Evolutionary conservation across 108 stramenopile species (phyloP).

Genomic region (Skeletonema grethae): DNA sequence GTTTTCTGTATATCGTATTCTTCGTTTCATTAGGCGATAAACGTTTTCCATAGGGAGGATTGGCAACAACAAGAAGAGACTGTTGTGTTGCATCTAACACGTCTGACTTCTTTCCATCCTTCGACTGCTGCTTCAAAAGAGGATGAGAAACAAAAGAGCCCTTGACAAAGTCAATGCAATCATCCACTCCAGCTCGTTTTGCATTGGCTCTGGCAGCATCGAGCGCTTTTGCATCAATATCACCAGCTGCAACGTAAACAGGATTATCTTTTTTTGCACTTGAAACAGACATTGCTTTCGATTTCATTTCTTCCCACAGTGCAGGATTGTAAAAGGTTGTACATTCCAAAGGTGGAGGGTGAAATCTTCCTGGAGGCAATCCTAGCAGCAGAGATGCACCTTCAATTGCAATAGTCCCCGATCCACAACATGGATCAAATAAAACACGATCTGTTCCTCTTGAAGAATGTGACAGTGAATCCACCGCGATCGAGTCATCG

Average conservation of each 20-base stretch:
- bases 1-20: conserved; percentile 19
- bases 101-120: conserved; percentile 2
- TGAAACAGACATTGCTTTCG: conserved; percentile 20
- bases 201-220: conserved; percentile 63
- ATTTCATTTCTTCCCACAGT: conserved; percentile 49
- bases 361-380: conserved; percentile 69
- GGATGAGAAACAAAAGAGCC: conserved; percentile 51
- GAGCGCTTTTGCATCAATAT: conserved; percentile 40
- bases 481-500: not conserved
- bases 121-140: conserved; percentile 17
- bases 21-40: not conserved
- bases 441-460: not conserved
- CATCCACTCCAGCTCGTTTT: conserved; percentile 59
- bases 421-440: conserved; percentile 84
- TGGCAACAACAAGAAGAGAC: conserved; percentile 54
- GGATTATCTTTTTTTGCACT: not conserved
- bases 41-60: conserved; percentile 76
- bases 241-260: not conserved
- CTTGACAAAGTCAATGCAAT: conserved; percentile 46
- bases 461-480: not conserved
- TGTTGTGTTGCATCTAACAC: not conserved
- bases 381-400: conserved; percentile 61
- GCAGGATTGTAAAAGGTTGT: conserved; percentile 43
- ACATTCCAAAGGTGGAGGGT: conserved; percentile 56
- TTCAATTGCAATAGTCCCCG: conserved; percentile 80